Percentiles rank a stretch among this genome's conserved stretches.
Evolutionary conservation across 2,329 filamentous ascomycete genomes (phyloP).

Genomic region (Aschersonia sp.): DNA sequence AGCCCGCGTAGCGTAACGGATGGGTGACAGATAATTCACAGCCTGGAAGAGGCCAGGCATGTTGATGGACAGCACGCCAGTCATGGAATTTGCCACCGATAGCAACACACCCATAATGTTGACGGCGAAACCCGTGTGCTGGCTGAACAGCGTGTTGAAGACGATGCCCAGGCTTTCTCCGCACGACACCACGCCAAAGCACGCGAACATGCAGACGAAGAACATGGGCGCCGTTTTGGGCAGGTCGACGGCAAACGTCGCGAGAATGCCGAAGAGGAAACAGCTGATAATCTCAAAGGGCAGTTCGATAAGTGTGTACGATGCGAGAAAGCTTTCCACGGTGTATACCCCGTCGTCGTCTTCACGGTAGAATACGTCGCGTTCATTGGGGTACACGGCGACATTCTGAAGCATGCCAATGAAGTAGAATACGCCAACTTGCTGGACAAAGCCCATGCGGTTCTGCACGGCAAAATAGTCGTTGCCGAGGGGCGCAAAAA

Average conservation of each 20-base stretch:
- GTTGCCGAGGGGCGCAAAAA: constrained; percentile 56
- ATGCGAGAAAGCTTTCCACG: constrained; percentile 54
- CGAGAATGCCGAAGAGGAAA: constrained; percentile 50
- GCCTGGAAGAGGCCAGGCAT: constrained; percentile 51
- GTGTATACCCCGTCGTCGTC: constrained; percentile 60
- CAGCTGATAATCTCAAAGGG: constrained; percentile 56
- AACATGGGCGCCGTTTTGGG: constrained; percentile 48
- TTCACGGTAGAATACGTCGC: constrained; percentile 66
- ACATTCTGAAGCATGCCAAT: constrained; percentile 71
- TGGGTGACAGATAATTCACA: constrained; percentile 57
- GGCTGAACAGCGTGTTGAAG: constrained; percentile 59
- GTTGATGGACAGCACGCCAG: constrained; percentile 54
- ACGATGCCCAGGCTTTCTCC: constrained; percentile 66
- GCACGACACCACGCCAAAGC: constrained; percentile 59
- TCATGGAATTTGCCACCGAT: constrained; percentile 56
- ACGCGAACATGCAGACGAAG: constrained; percentile 52
- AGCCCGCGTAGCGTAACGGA: constrained; percentile 55
- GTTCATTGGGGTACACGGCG: constrained; percentile 55
- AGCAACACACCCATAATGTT: constrained; percentile 58
- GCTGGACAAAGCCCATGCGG: constrained; percentile 58
- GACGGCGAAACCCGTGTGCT: constrained; percentile 61
- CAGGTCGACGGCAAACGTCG: constrained; percentile 50
- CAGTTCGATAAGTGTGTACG: constrained; percentile 56
- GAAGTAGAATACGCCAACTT: constrained; percentile 58
- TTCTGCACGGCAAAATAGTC: constrained; percentile 60